Percentiles rank a stretch among this genome's conserved stretches.
phyloP scores from a whole-genome alignment of 2,329 filamentous ascomycete genomes.

The Scolecobasidium constrictum region DNA sequence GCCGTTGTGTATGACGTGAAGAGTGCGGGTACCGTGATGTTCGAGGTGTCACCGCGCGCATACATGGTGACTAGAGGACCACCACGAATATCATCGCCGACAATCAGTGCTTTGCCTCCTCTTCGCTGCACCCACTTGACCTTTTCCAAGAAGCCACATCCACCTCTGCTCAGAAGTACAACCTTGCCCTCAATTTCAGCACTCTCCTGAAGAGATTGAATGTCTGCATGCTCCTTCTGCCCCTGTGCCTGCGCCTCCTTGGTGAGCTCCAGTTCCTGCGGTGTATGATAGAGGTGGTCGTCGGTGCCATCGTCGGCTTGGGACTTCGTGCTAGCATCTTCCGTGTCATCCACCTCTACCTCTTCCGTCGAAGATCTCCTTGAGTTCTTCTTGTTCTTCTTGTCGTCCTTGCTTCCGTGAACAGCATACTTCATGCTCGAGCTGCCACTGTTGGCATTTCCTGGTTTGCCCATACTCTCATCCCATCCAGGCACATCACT shows the following conservation, averaged over 20 bases:
- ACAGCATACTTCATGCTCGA: slow-evolving; percentile 3
- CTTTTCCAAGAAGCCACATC: slow-evolving; percentile 94
- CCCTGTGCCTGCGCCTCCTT: slow-evolving; percentile 8
- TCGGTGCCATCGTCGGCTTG: slow-evolving; percentile 65
- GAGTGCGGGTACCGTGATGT: slow-evolving; percentile 84
- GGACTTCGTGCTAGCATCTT: slow-evolving; percentile 3
- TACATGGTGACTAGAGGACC: slow-evolving; percentile 95
- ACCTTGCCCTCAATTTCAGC: slow-evolving; percentile 92
- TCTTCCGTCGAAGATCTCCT: slow-evolving; percentile 6
- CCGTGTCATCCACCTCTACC: neutral
- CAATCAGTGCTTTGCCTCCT: slow-evolving; percentile 80
- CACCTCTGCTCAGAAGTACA: slow-evolving; percentile 80
- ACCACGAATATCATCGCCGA: slow-evolving; percentile 85
- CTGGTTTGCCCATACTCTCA: slow-evolving; percentile 42
- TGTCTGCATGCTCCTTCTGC: slow-evolving; percentile 59
- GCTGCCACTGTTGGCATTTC: slow-evolving; percentile 16
- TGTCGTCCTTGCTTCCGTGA: slow-evolving; percentile 4
- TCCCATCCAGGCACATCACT: slow-evolving; percentile 89
- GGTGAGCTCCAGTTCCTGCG: slow-evolving; percentile 33
- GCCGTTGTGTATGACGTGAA: slow-evolving; percentile 95
- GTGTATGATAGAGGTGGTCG: slow-evolving; percentile 61
- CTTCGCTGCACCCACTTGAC: slow-evolving; percentile 92
- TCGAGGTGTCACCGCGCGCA: slow-evolving; percentile 90
- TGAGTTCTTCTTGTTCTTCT: slow-evolving; percentile 11
- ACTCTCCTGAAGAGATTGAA: slow-evolving; percentile 80